Evolutionary conservation across 2,329 filamentous ascomycete species (phyloP).

Genomic region (Corynespora cassiicola): DNA sequence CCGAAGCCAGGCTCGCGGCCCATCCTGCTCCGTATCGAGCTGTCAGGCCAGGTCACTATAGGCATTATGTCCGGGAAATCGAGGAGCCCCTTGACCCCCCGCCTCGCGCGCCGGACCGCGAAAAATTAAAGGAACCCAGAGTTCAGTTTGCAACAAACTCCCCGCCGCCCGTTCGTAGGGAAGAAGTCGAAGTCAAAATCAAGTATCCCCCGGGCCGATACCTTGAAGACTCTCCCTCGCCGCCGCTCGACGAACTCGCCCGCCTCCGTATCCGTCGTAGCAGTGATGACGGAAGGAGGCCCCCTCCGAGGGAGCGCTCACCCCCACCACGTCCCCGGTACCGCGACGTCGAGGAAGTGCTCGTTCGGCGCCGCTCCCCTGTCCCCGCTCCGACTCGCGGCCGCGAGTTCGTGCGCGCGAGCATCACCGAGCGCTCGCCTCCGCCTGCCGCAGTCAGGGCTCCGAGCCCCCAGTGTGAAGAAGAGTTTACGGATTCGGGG

Average conservation of each 20-base stretch:
- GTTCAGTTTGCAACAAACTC: no score
- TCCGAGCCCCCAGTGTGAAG: constrained; percentile 11
- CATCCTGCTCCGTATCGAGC: constrained; percentile 31
- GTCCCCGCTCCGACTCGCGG: constrained; percentile 6
- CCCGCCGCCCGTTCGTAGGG: no score
- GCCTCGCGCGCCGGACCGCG: background rate
- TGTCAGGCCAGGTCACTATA: constrained; percentile 24
- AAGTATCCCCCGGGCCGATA: constrained; percentile 19
- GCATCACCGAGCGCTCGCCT: constrained; percentile 13
- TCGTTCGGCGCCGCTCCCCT: constrained; percentile 21
- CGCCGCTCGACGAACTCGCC: constrained; percentile 22
- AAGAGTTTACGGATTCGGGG: constrained; percentile 33
- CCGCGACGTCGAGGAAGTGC: constrained; percentile 17
- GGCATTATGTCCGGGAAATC: constrained; percentile 18
- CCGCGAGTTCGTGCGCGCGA: constrained; percentile 3
- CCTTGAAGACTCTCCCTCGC: constrained; percentile 17
- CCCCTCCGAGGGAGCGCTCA: no score
- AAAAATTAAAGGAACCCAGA: background rate
- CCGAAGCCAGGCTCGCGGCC: constrained; percentile 28
- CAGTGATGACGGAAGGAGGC: no score
- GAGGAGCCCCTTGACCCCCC: no score
- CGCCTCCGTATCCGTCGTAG: constrained; percentile 25
- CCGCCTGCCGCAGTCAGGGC: constrained; percentile 13
- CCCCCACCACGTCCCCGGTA: constrained; percentile 14
- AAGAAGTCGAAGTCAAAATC: no score